These are phyloP conservation scores for Ascochyta viciae-villosae DNA, from an alignment of 2,329 filamentous ascomycete genomes.

Conservation along the genomic window DNA sequence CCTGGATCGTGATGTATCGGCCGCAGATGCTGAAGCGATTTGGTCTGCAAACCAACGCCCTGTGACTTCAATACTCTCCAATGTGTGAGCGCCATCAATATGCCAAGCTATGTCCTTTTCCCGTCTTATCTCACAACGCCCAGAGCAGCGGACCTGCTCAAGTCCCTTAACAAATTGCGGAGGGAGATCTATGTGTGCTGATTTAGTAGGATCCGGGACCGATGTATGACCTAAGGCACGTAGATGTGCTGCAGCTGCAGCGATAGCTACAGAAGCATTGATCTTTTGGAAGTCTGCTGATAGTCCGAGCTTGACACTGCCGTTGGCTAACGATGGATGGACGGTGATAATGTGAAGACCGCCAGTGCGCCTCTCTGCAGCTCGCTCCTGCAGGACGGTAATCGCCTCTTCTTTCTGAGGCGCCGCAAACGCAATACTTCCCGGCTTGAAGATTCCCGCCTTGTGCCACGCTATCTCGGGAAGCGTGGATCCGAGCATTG, in stretches of 20 bases:
- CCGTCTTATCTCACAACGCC: constrained; percentile 75
- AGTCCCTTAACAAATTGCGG: constrained; percentile 70
- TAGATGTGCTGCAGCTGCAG: constrained; percentile 66
- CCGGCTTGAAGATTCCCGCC: constrained; percentile 80
- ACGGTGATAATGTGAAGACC: constrained; percentile 57
- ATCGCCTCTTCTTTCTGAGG: constrained; percentile 63
- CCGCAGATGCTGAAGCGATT: constrained; percentile 45
- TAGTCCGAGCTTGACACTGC: constrained; percentile 62
- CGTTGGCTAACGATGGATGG: constrained; percentile 56
- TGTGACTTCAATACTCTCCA: constrained; percentile 79
- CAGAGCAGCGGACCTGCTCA: constrained; percentile 71
- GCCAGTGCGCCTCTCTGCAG: constrained; percentile 55
- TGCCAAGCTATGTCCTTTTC: constrained; percentile 70
- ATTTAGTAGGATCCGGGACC: constrained; percentile 46
- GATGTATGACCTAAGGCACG: constrained; percentile 51
- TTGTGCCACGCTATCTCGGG: constrained; percentile 93
- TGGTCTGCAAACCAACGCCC: constrained; percentile 75
- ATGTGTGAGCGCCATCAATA: constrained; percentile 87
- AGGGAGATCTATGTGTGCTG: constrained; percentile 58
- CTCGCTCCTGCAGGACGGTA: constrained; percentile 63
- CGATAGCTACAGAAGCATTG: constrained; percentile 68
- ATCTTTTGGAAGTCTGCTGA: constrained; percentile 68
- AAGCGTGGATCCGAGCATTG: constrained; percentile 78
- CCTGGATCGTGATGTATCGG: constrained; percentile 25
- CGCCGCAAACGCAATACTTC: constrained; percentile 68